Percentiles rank a stretch among this genome's conserved stretches.
Conservation (phyloP, 2,329 filamentous ascomycete genomes). For the Stylonectria norvegica region DNA sequence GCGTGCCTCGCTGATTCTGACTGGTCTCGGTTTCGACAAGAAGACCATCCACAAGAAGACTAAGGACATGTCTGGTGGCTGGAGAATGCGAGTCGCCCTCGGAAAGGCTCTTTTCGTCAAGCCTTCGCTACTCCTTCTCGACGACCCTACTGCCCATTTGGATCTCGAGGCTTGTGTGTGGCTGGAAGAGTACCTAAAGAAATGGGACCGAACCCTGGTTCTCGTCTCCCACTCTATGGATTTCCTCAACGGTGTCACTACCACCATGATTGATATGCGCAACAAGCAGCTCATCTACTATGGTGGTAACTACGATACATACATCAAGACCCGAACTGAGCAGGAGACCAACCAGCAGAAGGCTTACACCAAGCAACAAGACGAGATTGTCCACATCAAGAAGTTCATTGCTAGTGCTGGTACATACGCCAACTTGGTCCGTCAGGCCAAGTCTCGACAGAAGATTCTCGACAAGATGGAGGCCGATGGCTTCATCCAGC, state of each 20-base stretch:
- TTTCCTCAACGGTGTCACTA: slow-evolving; percentile 98
- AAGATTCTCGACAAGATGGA: slow-evolving; percentile 99
- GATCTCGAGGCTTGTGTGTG: slow-evolving; percentile 99
- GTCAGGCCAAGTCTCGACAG: slow-evolving; percentile 97
- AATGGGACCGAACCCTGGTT: slow-evolving; percentile 96
- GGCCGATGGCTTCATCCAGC: slow-evolving; percentile 96
- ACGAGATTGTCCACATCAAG: slow-evolving; percentile 99
- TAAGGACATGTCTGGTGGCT: slow-evolving; percentile 99
- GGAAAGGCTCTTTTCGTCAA: slow-evolving; percentile 98
- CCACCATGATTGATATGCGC: slow-evolving; percentile 98
- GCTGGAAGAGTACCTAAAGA: slow-evolving; percentile 99
- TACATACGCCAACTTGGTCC: slow-evolving; percentile 99
- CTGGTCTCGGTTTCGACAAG: slow-evolving; percentile 99
- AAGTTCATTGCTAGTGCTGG: slow-evolving; percentile 99
- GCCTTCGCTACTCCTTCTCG: slow-evolving; percentile 89
- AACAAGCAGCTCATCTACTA: slow-evolving; percentile 88
- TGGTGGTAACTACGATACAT: slow-evolving; percentile 99
- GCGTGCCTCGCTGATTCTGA: slow-evolving; percentile 92
- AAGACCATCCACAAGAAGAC: slow-evolving; percentile 97
- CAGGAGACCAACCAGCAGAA: slow-evolving; percentile 99
- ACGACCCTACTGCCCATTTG: slow-evolving; percentile 98
- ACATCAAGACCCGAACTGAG: slow-evolving; percentile 89
- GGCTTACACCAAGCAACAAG: slow-evolving; percentile 98
- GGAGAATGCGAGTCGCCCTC: slow-evolving; percentile 98
- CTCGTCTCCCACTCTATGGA: slow-evolving; percentile 98